These are phyloP conservation scores for Auricularia cornea DNA, from an alignment of 768 basidiomycete genomes.

Conservation along the genomic window DNA sequence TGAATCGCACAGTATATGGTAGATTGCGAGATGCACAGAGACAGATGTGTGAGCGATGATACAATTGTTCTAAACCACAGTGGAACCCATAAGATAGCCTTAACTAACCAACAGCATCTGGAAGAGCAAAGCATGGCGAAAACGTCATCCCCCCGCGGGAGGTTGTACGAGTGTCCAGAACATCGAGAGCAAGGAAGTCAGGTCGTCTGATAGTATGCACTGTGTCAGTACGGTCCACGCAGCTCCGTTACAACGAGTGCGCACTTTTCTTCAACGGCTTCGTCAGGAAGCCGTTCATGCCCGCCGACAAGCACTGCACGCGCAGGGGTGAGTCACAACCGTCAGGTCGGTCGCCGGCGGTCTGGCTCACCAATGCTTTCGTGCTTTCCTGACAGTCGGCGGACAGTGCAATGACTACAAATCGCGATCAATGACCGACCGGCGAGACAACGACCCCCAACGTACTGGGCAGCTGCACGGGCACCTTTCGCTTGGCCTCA, in stretches of 20 bases:
- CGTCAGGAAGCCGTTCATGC: conserved; percentile 70
- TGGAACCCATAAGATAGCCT: no score
- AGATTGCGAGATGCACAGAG: no score
- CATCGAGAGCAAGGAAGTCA: conserved; percentile 20
- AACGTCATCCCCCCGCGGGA: not conserved
- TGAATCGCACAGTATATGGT: no score
- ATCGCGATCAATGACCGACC: not conserved
- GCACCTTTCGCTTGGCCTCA: conserved; percentile 48
- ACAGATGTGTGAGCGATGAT: no score
- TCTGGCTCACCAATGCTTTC: conserved; percentile 22
- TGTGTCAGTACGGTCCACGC: not conserved
- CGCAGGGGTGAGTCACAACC: not conserved
- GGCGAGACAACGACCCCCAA: not conserved
- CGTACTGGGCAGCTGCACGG: conserved; percentile 14
- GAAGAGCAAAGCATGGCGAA: not conserved
- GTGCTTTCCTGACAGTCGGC: conserved; percentile 74
- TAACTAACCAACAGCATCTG: no score
- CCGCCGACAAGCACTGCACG: conserved; percentile 64
- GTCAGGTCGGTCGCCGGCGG: not conserved
- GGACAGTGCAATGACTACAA: conserved; percentile 58
- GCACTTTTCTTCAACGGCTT: conserved; percentile 60
- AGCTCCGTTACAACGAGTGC: conserved; percentile 4
- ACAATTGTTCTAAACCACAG: no score
- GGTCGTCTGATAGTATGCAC: conserved; percentile 34
- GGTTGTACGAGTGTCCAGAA: not conserved